Evolutionary conservation across 495 filamentous ascomycete genomes (phyloP), one percentile per base, ranked within the genome.

Genomic region (Penicillium bovifimosum): DNA sequence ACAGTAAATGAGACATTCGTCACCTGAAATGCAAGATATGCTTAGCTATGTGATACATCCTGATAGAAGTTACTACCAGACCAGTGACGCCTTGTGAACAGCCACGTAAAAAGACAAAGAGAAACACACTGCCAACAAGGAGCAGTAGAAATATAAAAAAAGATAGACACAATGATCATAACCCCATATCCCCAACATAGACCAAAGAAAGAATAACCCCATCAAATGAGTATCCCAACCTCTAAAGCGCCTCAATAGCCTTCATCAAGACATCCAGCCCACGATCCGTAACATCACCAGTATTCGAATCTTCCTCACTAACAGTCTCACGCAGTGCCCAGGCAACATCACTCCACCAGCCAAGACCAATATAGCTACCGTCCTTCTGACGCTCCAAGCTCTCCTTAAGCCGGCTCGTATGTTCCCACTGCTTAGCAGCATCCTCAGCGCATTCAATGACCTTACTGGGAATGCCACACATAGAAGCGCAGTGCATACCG

Each of bases 401-500:
- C 74, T 96, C 91, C 68, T 87, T 90, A 43, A 96, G 73, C 14
- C 88, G 76, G 50, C 86, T 89, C 5, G 95, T 97, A 69, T 96
- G 90, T 73, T 98, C 93, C 88, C 95, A 98, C 60, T 87, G 86
- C 61, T 79, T 85, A 11, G 95, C 95, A n/a, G 95, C 95, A 17
- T 79, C 77, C 66, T 97, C 95, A 3, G 95, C 93, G 13, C 85
- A 68, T 63, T 91, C 84, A 39, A 99, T 87, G 28, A 99, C 86
- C 60, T 83, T 84, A 36, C 70, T 74, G 0, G 91, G 78, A 40
- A 99, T 96, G 1, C 95, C 95, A 55, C 95, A 99, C 93, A 97
- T 99, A 32, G 87, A 82, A 2, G 95, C 95, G 65, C 95, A 99
- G 67, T 97, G 95, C 95, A 99, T 99, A 58, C 95, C 95, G 70